Conservation (phyloP, 805 yeast genomes). For the Pichia rugopelliculosa region DNA sequence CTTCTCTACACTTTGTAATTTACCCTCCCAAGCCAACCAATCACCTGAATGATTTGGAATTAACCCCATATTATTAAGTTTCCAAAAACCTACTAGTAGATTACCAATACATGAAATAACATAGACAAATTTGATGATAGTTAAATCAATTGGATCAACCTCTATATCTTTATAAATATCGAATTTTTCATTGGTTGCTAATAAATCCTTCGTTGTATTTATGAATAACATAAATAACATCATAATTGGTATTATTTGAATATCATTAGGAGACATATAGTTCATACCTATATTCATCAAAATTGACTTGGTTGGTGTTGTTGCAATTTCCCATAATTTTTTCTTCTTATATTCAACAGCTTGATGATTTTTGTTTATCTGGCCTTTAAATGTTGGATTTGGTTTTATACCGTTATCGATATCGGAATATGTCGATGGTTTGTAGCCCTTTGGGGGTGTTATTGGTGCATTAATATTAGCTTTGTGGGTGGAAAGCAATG, state of each 20-base stretch:
- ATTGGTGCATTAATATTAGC: neutral
- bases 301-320: slow-evolving; percentile 71
- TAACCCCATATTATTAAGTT: slow-evolving; percentile 80
- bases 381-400: slow-evolving; percentile 5
- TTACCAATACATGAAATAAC: slow-evolving; percentile 40
- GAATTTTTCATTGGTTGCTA: slow-evolving; percentile 50
- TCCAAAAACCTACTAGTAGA: slow-evolving; percentile 75
- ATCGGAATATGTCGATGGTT: neutral
- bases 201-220: slow-evolving; percentile 68
- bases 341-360: slow-evolving; percentile 39
- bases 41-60: slow-evolving; percentile 83
- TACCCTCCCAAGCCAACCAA: slow-evolving; percentile 82
- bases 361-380: too few species aligned
- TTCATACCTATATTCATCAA: slow-evolving; percentile 89
- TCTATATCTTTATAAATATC: slow-evolving; percentile 13
- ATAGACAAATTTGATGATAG: slow-evolving; percentile 23
- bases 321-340: slow-evolving; percentile 83
- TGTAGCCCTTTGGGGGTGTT: neutral
- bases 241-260: slow-evolving; percentile 85
- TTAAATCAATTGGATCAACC: slow-evolving; percentile 16
- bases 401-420: neutral
- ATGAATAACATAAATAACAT: slow-evolving; percentile 81
- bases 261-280: slow-evolving; percentile 84
- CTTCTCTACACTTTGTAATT: slow-evolving; percentile 23
- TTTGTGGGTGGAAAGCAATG: neutral